Evolutionary conservation across 2,329 filamentous ascomycete species (phyloP), one percentile per base, ranked within the genome.

Genomic region (Fusarium hostae): DNA sequence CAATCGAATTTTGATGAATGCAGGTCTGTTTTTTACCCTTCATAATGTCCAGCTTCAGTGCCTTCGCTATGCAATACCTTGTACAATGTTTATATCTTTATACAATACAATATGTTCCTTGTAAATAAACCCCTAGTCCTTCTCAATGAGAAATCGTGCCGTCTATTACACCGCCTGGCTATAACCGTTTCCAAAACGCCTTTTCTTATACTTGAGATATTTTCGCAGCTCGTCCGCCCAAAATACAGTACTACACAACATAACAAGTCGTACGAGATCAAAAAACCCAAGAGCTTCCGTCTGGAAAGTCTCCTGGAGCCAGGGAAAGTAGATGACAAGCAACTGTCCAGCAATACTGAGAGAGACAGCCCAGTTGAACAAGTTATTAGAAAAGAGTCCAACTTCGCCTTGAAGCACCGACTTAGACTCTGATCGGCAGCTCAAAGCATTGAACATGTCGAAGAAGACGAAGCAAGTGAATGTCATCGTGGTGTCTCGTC

Each of bases 381-480:
- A 92, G 66, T 90, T 92, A 79, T 99, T 99, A 12, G 91, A 90
- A 63, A 96, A 92, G 16, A 97, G 81, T 12, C 92, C 90, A 55
- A 97, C 87, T 79, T 99, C 95, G 43, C 96, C 95, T 30, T 92
- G 88, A 6, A 99, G 87, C 9, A 99, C 86, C 15, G 93, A 97
- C 81, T 98, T 98, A 70, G 89, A 90, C 79, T 97, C 95, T 11
- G 93, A 97, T 51, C 96, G 93, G 82, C 96, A 99, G 20, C 94
- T 92, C 26, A 99, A 86, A 3, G 96, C 96, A 81, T 99, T 98
- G 86, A 98, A 98, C 96, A 99, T 99, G 85, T 99, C 96, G 82
- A 98, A 99, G 59, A 99, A 89, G 48, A 99, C 96, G 79, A 99
- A 99, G 82, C 95, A 97, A 9, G 96, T 99, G 80, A 99, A 99